Evolutionary conservation across 2,329 filamentous ascomycete genomes (phyloP).

Genomic region (Stylonectria norvegica): DNA sequence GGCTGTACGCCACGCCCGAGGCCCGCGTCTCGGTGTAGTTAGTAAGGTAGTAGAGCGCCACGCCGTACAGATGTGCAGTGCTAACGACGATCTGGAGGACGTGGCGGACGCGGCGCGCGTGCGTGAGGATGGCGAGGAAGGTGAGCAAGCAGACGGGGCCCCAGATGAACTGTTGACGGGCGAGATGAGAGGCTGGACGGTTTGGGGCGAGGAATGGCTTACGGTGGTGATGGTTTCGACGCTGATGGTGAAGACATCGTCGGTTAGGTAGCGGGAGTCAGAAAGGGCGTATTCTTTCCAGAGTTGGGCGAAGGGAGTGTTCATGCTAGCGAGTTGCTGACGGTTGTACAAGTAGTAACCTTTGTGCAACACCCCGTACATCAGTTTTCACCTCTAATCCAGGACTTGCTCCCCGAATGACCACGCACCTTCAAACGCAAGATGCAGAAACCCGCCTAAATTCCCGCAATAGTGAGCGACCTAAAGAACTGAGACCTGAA

Average conservation of each 20-base stretch:
- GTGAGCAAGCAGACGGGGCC: constrained; percentile 56
- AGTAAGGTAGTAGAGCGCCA: constrained; percentile 61
- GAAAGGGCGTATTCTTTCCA: constrained; percentile 92
- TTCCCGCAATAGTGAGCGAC: background rate
- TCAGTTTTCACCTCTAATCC: background rate
- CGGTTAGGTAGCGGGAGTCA: constrained; percentile 81
- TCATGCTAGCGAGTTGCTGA: constrained; percentile 59
- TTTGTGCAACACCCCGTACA: too few relatives aligned
- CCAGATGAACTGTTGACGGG: constrained; percentile 45
- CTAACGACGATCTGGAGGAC: constrained; percentile 50
- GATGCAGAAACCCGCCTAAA: constrained; percentile 68
- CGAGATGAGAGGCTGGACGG: background rate
- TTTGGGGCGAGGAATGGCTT: constrained; percentile 29
- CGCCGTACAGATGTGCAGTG: constrained; percentile 57
- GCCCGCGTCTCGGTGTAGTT: constrained; percentile 47
- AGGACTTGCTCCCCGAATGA: background rate
- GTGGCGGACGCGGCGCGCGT: constrained; percentile 45
- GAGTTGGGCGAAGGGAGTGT: constrained; percentile 75
- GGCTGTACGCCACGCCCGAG: constrained; percentile 48
- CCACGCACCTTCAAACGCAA: constrained; percentile 70
- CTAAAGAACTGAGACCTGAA: background rate
- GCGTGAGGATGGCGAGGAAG: constrained; percentile 42
- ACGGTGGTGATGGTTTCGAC: constrained; percentile 81
- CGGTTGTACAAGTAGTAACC: constrained; percentile 76
- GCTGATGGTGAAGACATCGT: constrained; percentile 80